These are phyloP conservation scores for Crithidia expoeki DNA, from an alignment of 208 protist genomes.

Conservation along the genomic window DNA sequence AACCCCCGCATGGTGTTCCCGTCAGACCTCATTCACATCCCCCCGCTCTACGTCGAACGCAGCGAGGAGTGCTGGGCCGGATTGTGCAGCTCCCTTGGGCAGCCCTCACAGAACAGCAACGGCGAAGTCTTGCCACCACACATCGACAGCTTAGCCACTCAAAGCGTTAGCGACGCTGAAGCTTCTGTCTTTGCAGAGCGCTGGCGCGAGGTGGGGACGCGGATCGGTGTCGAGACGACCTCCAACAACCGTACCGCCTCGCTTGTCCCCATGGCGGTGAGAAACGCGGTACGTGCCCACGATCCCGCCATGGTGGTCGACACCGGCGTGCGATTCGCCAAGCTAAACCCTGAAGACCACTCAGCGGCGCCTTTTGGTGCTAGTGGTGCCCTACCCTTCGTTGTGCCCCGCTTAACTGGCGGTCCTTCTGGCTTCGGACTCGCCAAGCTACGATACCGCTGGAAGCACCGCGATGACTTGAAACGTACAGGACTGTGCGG, in stretches of 20 bases:
- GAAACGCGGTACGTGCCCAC: slow-evolving; percentile 40
- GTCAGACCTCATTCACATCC: slow-evolving; percentile 44
- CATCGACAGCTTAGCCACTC: slow-evolving; percentile 8
- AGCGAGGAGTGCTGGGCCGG: slow-evolving; percentile 42
- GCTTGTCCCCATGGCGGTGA: slow-evolving; percentile 35
- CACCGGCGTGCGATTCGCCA: neutral
- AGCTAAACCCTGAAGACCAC: neutral
- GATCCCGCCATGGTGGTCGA: slow-evolving; percentile 35
- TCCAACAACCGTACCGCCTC: slow-evolving; percentile 18
- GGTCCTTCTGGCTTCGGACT: slow-evolving; percentile 36
- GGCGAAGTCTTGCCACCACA: slow-evolving; percentile 23
- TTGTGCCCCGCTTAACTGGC: slow-evolving; percentile 8
- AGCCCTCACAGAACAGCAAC: slow-evolving; percentile 2
- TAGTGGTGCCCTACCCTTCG: neutral
- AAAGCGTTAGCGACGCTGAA: slow-evolving; percentile 10
- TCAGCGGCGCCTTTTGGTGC: slow-evolving; percentile 1
- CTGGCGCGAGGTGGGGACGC: slow-evolving; percentile 23
- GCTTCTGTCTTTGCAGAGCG: slow-evolving; percentile 23
- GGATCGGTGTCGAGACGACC: slow-evolving; percentile 19
- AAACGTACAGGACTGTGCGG: slow-evolving; percentile 36
- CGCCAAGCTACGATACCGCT: slow-evolving; percentile 37
- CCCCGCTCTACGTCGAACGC: slow-evolving; percentile 28
- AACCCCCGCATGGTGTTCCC: slow-evolving; percentile 39
- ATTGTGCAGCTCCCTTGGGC: slow-evolving; percentile 29
- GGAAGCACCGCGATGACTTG: slow-evolving; percentile 24